Conservation (phyloP, 2,329 filamentous ascomycete species). For the Fusarium globosum region DNA sequence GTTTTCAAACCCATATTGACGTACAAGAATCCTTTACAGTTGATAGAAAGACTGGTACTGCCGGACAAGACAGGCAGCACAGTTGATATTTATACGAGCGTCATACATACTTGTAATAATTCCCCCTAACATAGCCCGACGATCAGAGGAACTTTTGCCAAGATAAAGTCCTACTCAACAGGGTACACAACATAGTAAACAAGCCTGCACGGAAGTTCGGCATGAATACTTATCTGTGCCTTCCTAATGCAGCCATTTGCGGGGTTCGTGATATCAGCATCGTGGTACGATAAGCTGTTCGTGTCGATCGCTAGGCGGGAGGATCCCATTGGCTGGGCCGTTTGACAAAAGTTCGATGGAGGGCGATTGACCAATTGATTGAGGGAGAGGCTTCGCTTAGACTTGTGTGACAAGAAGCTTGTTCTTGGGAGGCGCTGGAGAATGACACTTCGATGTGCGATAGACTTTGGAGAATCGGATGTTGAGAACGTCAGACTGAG, state of each 20-base stretch:
- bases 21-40: neutral
- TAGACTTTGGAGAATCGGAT: neutral
- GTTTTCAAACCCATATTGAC: slow-evolving; percentile 7
- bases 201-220: slow-evolving; percentile 25
- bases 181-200: neutral
- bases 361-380: neutral
- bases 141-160: slow-evolving; percentile 16
- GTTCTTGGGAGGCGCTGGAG: neutral
- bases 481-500: neutral
- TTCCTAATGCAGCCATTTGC: slow-evolving; percentile 32
- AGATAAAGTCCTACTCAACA: neutral
- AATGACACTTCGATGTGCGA: neutral
- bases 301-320: neutral
- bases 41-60: rapidly evolving
- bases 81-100: neutral
- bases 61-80: too few species aligned
- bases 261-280: slow-evolving; percentile 16
- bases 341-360: neutral
- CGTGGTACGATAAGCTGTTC: neutral
- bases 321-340: neutral
- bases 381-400: neutral
- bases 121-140: neutral
- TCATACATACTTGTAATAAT: neutral
- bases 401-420: neutral
- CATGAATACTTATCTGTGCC: slow-evolving; percentile 18